Conservation (phyloP, 257 asterid species). For the Pogostemon cablin region DNA sequence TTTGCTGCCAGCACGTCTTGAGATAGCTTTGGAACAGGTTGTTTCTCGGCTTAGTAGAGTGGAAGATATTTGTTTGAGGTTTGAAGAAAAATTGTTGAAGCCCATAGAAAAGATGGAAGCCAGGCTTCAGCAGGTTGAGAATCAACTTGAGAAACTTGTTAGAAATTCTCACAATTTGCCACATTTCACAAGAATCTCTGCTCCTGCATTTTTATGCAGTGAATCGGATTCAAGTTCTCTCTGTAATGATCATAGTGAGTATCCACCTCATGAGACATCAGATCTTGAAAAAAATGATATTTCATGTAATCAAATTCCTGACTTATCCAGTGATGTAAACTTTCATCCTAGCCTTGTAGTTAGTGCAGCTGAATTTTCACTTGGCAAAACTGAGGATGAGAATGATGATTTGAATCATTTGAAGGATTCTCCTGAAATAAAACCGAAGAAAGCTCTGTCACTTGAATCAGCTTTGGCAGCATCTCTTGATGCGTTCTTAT, state of each 20-base stretch:
- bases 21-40: constrained; percentile 69
- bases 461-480: constrained; percentile 89
- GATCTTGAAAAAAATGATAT: constrained; percentile 52
- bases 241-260: constrained; percentile 46
- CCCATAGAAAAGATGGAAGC: constrained; percentile 81
- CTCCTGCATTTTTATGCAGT: constrained; percentile 76
- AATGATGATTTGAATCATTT: constrained; percentile 39
- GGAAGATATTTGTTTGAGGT: constrained; percentile 81
- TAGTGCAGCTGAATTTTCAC: constrained; percentile 74
- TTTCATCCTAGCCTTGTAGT: constrained; percentile 61
- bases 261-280: constrained; percentile 41
- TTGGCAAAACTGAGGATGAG: constrained; percentile 58
- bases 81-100: constrained; percentile 82
- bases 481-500: constrained; percentile 72
- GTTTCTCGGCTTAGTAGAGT: constrained; percentile 70
- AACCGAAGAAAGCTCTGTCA: constrained; percentile 51
- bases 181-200: constrained; percentile 57
- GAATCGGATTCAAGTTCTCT: constrained; percentile 66
- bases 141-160: constrained; percentile 67
- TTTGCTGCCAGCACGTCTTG: constrained; percentile 44
- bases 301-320: constrained; percentile 38
- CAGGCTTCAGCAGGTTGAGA: constrained; percentile 78
- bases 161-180: constrained; percentile 49
- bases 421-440: constrained; percentile 43
- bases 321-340: constrained; percentile 37